These are phyloP conservation scores for Sarocladium oryzae DNA, from an alignment of 2,329 filamentous ascomycete genomes.

Conservation along the genomic window DNA sequence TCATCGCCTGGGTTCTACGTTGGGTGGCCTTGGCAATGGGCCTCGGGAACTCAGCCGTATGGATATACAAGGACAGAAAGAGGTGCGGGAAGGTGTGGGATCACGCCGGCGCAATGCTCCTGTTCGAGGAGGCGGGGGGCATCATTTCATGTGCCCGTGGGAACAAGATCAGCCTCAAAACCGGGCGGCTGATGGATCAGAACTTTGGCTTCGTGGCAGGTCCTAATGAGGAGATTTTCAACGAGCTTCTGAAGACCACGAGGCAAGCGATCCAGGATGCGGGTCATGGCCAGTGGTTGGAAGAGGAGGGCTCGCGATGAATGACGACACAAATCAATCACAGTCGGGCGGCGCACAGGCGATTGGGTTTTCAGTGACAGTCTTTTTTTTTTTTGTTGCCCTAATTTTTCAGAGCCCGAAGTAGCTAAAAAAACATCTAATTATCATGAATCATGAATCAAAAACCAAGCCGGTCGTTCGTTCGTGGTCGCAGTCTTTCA, in stretches of 20 bases:
- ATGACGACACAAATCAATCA: background rate
- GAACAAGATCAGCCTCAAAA: conserved; percentile 40
- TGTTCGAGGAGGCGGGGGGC: conserved; percentile 52
- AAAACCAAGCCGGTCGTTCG: no score
- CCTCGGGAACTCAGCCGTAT: conserved; percentile 46
- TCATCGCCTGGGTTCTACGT: conserved; percentile 51
- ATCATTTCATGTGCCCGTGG: conserved; percentile 49
- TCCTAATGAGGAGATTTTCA: conserved; percentile 29
- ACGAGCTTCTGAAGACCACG: conserved; percentile 56
- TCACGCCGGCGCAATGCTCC: conserved; percentile 52
- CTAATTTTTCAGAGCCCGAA: background rate
- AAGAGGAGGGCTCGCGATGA: background rate
- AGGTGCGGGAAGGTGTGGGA: conserved; percentile 52
- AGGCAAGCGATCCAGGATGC: conserved; percentile 60
- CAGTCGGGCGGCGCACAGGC: background rate
- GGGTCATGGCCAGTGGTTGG: conserved; percentile 13
- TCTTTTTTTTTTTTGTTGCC: no score
- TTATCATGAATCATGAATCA: background rate
- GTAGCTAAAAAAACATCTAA: background rate
- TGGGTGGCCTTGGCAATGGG: conserved; percentile 48
- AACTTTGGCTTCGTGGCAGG: conserved; percentile 54
- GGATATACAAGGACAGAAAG: conserved; percentile 45
- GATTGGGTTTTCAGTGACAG: background rate
- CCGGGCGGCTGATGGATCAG: conserved; percentile 38
- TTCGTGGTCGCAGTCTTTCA: no score